These are phyloP conservation scores for Globisporangium solare DNA, from an alignment of 352 stramenopile species.

Conservation along the genomic window DNA sequence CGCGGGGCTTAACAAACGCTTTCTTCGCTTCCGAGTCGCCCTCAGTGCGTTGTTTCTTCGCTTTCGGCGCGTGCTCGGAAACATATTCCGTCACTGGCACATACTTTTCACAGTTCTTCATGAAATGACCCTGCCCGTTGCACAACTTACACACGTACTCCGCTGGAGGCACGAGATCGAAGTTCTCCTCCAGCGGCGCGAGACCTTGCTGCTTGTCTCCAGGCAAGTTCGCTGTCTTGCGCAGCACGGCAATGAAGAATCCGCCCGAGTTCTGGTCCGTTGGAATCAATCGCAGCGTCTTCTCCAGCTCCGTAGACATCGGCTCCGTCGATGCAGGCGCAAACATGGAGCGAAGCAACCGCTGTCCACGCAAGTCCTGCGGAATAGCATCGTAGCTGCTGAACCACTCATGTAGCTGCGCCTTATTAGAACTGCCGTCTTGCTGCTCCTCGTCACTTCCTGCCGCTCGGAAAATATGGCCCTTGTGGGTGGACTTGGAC, in stretches of 20 bases:
- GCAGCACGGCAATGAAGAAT: conserved; percentile 98
- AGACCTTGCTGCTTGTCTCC: conserved; percentile 52
- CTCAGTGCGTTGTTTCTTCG: conserved; percentile 48
- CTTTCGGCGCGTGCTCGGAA: conserved; percentile 24
- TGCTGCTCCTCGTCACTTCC: conserved; percentile 10
- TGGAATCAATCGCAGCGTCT: conserved; percentile 93
- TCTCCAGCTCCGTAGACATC: conserved; percentile 56
- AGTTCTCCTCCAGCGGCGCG: conserved; percentile 34
- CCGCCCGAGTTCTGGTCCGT: conserved; percentile 98
- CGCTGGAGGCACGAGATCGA: conserved; percentile 32
- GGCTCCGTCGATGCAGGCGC: conserved; percentile 33
- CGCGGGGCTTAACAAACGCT: conserved; percentile 35
- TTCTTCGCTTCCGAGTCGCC: conserved; percentile 11
- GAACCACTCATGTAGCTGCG: conserved; percentile 74
- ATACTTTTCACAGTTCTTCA: conserved; percentile 70
- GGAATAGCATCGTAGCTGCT: conserved; percentile 51
- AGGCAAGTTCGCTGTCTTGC: conserved; percentile 70
- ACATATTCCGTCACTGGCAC: conserved; percentile 42
- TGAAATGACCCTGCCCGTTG: conserved; percentile 50
- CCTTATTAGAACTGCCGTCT: not conserved
- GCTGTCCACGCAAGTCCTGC: conserved; percentile 58
- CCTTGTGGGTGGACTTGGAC: conserved; percentile 82
- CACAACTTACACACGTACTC: conserved; percentile 82
- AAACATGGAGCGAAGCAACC: conserved; percentile 84
- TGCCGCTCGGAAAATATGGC: conserved; percentile 51